Evolutionary conservation across 208 protist species (phyloP).

Genomic region (Crithidia fasciculata): DNA sequence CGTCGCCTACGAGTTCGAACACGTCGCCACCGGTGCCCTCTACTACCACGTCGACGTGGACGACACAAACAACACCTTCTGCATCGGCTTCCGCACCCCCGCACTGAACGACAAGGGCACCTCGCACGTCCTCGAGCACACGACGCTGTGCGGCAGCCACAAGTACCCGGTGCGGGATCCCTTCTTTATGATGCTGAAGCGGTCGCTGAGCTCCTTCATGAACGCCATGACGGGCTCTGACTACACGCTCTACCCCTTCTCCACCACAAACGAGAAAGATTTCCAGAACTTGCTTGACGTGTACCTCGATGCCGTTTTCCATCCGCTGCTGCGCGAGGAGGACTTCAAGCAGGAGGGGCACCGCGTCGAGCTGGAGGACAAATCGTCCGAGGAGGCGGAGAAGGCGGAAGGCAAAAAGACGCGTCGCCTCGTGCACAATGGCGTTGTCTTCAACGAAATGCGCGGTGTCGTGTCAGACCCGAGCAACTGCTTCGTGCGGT

Average conservation of each 20-base stretch:
- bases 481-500: constrained; percentile 72
- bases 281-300: constrained; percentile 93
- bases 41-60: constrained; percentile 95
- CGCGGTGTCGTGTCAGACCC: constrained; percentile 91
- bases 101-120: constrained; percentile 94
- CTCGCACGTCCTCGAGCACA: constrained; percentile 98
- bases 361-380: constrained; percentile 79
- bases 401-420: constrained; percentile 3
- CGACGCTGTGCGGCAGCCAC: constrained; percentile 94
- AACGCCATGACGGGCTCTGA: constrained; percentile 94
- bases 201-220: constrained; percentile 93
- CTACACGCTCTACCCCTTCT: constrained; percentile 95
- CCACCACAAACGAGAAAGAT: constrained; percentile 92
- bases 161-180: constrained; percentile 95
- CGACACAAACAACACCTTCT: constrained; percentile 97
- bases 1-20: constrained; percentile 77
- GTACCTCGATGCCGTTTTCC: constrained; percentile 94
- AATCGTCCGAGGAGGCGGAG: constrained; percentile 17
- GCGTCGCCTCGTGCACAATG: constrained; percentile 81
- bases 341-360: constrained; percentile 94
- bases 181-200: constrained; percentile 93
- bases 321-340: constrained; percentile 85
- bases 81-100: constrained; percentile 95
- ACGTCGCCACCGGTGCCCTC: constrained; percentile 69
- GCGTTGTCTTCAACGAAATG: constrained; percentile 96